Evolutionary conservation across 768 basidiomycete species (phyloP).

Genomic region (Kwoniella bestiolae): DNA sequence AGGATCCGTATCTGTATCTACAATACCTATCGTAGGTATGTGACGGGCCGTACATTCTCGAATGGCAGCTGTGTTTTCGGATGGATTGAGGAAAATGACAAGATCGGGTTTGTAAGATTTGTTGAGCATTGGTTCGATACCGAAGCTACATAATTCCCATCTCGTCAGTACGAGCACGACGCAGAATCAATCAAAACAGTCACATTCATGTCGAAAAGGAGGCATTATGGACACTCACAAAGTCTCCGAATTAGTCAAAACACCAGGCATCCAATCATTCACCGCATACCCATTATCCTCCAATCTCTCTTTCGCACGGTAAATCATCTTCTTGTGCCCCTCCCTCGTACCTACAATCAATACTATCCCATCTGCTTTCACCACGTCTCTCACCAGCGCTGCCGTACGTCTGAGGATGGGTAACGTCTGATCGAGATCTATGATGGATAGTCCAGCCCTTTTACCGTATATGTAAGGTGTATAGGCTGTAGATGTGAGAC

Average conservation of each 20-base stretch:
- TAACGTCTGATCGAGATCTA: constrained; percentile 91
- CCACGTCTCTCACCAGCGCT: constrained; percentile 79
- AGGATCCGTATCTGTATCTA: constrained; percentile 95
- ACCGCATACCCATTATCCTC: constrained; percentile 82
- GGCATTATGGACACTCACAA: constrained; percentile 52
- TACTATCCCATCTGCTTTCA: constrained; percentile 77
- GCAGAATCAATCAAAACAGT: no score
- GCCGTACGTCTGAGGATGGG: constrained; percentile 89
- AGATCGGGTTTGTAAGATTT: constrained; percentile 71
- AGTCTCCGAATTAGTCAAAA: constrained; percentile 73
- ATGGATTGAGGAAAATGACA: constrained; percentile 86
- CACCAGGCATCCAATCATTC: constrained; percentile 90
- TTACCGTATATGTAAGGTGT: constrained; percentile 93
- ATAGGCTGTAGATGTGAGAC: constrained; percentile 80
- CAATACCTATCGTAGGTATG: constrained; percentile 89
- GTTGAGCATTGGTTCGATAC: constrained; percentile 48
- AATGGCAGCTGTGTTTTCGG: constrained; percentile 76
- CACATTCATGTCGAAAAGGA: neutral
- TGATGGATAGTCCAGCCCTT: constrained; percentile 85
- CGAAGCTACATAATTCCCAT: no score
- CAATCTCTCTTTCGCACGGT: constrained; percentile 77
- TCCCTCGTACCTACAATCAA: constrained; percentile 80
- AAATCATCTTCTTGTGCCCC: constrained; percentile 68
- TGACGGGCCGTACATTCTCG: constrained; percentile 87
- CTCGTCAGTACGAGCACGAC: no score